Conservation (phyloP, 306 rosid species). For the Castanea sativa region DNA sequence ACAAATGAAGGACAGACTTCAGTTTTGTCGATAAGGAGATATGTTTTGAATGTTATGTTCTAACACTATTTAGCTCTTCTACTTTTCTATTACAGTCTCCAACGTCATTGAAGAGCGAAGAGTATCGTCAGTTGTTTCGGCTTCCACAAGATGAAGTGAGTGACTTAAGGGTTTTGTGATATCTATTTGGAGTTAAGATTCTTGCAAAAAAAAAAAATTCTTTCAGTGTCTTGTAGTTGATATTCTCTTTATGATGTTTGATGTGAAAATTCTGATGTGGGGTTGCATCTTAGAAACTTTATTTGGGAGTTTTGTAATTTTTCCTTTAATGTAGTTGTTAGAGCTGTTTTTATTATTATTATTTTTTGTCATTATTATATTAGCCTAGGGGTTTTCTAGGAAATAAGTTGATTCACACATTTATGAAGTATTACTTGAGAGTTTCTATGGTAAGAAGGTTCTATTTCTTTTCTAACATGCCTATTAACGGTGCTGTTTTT, state of each 20-base stretch:
- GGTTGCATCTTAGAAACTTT: not conserved
- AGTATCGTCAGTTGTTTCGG: constrained; percentile 90
- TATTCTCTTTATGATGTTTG: not conserved
- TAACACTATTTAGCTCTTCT: not conserved
- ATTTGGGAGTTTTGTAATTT: not conserved
- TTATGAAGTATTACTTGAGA: too few relatives aligned
- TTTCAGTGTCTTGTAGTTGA: constrained; percentile 13
- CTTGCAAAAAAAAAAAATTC: not conserved
- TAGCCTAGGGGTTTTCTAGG: too few relatives aligned
- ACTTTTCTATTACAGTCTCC: constrained; percentile 39
- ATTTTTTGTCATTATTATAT: too few relatives aligned
- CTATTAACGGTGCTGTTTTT: too few relatives aligned
- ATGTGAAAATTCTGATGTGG: not conserved
- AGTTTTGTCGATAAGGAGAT: not conserved
- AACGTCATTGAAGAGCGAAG: constrained; percentile 70
- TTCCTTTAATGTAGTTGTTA: not conserved
- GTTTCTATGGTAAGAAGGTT: too few relatives aligned
- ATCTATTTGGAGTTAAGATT: not conserved
- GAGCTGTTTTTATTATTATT: not conserved
- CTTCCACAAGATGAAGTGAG: constrained; percentile 92
- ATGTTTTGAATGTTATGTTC: not conserved
- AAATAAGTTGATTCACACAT: too few relatives aligned
- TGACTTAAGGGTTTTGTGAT: constrained; percentile 18
- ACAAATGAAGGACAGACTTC: not conserved
- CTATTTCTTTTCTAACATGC: too few relatives aligned